Conservation (phyloP, 371 early-diverging fungal genomes). For the Mortierella sp. region DNA sequence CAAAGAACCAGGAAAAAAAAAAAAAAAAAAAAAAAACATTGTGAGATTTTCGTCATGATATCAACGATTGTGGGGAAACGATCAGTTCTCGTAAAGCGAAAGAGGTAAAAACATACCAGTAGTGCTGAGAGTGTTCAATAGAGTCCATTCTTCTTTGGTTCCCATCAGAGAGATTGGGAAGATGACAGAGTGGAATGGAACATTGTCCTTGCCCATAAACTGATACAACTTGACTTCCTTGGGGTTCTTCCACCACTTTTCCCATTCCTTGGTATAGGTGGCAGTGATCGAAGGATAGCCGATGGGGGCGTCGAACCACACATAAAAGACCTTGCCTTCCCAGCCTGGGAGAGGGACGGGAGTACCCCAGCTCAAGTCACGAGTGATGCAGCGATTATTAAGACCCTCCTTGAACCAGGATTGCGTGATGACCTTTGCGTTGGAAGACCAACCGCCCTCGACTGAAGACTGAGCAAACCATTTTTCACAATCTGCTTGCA, state of each 20-base stretch:
- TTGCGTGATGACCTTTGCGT: slow-evolving; percentile 92
- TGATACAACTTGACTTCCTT: slow-evolving; percentile 95
- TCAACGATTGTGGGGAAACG: too few relatives aligned
- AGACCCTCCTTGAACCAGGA: slow-evolving; percentile 98
- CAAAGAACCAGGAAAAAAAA: too few relatives aligned
- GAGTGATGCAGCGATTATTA: slow-evolving; percentile 97
- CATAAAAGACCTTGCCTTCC: slow-evolving; percentile 99
- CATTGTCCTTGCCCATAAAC: slow-evolving; percentile 99
- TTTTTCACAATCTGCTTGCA: slow-evolving; percentile 80
- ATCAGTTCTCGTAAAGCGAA: background rate
- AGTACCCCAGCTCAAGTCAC: slow-evolving; percentile 99
- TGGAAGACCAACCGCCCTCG: slow-evolving; percentile 91
- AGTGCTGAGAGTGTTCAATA: slow-evolving; percentile 93
- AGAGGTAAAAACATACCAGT: slow-evolving; percentile 78
- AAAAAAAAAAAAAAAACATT: slow-evolving; percentile 6
- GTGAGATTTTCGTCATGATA: background rate
- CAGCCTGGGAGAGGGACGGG: slow-evolving; percentile 94
- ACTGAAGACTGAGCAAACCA: slow-evolving; percentile 77
- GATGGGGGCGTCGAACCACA: slow-evolving; percentile 99
- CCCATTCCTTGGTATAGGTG: slow-evolving; percentile 93
- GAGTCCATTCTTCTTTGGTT: slow-evolving; percentile 90
- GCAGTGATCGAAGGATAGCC: slow-evolving; percentile 98
- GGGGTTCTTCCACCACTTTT: slow-evolving; percentile 99
- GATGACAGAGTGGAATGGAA: slow-evolving; percentile 99
- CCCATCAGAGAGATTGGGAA: slow-evolving; percentile 96